A percentile compares a stretch with the other conserved stretches of the same genome.
Conservation (phyloP, 2,329 filamentous ascomycete genomes). For the Colletotrichum costaricense region DNA sequence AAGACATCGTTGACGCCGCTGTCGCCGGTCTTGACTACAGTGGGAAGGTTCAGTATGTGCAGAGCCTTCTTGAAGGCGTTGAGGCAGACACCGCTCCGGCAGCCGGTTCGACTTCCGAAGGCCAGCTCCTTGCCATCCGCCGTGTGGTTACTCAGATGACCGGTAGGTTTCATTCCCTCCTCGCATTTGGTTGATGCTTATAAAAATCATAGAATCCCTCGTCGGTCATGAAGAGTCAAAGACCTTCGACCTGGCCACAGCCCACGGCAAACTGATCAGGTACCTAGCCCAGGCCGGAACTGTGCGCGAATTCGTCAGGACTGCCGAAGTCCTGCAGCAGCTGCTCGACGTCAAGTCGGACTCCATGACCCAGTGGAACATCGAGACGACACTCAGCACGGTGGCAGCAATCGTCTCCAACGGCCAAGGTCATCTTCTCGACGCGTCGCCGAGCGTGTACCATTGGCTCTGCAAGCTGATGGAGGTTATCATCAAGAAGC, state of each 20-base stretch:
- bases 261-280: slow-evolving; percentile 54
- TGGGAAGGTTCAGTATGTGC: slow-evolving; percentile 52
- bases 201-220: slow-evolving; percentile 17
- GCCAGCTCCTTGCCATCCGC: slow-evolving; percentile 57
- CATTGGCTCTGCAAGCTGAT: slow-evolving; percentile 63
- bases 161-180: slow-evolving; percentile 41
- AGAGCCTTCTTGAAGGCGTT: slow-evolving; percentile 45
- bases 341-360: slow-evolving; percentile 63
- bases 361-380: slow-evolving; percentile 68
- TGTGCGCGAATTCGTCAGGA: slow-evolving; percentile 48
- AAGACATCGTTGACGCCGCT: slow-evolving; percentile 45
- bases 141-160: slow-evolving; percentile 53
- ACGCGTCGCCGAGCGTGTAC: slow-evolving; percentile 52
- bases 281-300: slow-evolving; percentile 44
- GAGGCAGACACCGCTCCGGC: neutral
- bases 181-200: neutral
- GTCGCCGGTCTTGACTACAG: slow-evolving; percentile 45
- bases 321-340: slow-evolving; percentile 54
- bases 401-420: slow-evolving; percentile 48
- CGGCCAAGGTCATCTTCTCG: slow-evolving; percentile 38
- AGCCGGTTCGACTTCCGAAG: slow-evolving; percentile 35
- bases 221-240: slow-evolving; percentile 35
- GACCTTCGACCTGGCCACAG: slow-evolving; percentile 51
- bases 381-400: slow-evolving; percentile 63
- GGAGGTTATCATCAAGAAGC: slow-evolving; percentile 67